Base-by-base conservation (phyloP, 1,284 basidiomycete species). In the Ustilago tritici region DNA sequence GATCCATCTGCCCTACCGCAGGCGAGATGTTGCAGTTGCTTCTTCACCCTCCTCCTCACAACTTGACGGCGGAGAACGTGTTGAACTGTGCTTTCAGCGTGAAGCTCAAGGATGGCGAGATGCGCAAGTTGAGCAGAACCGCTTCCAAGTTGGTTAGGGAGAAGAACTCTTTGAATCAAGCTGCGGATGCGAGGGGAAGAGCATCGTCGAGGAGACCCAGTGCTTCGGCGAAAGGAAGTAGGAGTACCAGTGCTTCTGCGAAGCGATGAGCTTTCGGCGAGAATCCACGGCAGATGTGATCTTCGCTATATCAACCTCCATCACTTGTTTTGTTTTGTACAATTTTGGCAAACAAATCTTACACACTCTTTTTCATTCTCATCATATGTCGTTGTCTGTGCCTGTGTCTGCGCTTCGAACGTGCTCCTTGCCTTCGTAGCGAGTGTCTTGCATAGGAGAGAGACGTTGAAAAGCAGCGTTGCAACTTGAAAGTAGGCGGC, bases 101-200 rank as follows among this genome's bases (percentile, higher is more conserved):
- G 79, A 93, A 92, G 85, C 86, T 95, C 63, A 93, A 92, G 83
- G 93, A 95, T 76, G 93, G 94, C 66, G 93, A 93, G 72, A 80
- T 95, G 35, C 89, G 90, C 34, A 94, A 93, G 84, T 90, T 92
- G 79, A 73, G 69, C 58, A 60, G 82, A 28, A 78, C 78, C 5
- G 82, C 82, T 19, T 78, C 73, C 58, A 84, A 82, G 76, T 61
- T 80, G 58, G 82, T 84, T 4, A 46, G 80, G 4, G 76, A 78
- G 56, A 65, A 76, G 62, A 69, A 66, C 34, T 70, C 66, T 34
- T 59, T 75, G 63, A 67, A 64, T n/a, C 56, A 61, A 40, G 55
- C 73, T 12, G 72, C 64, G 46, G 69, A 76, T 59, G 73, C 64
- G 14, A 68, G 75, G 14, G 64, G 68, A 2, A 31, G 71, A 14